Evolutionary conservation across 352 stramenopile genomes (phyloP), one percentile per base, ranked within the genome.

Genomic region (Phytophthora palmivora): DNA sequence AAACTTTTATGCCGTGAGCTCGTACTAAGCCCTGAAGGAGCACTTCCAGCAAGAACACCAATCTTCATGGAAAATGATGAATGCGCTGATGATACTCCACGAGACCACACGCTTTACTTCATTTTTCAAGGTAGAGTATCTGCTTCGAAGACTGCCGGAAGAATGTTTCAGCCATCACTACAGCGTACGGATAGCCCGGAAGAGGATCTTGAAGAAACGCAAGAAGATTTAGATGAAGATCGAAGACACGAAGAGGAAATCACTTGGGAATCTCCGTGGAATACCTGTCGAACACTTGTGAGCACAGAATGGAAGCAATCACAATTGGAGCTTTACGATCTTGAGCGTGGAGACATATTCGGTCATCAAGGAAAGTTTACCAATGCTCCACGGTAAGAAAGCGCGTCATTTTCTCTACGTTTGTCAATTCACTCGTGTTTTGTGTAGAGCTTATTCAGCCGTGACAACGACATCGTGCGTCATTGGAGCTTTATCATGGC

Each of bases 401-500:
- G 7, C 19, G 10, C 28, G 4, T 26, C 16, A 16, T 46, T 19
- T 58, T 0, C 19, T 51, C 21, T 15, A 3, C 4, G 26, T 18
- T n/a, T 11, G 14, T 12, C 16, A 34, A 30, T n/a, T 21, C 10
- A 18, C 43, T 71, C 6, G 4, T 38, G 4, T 9, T 50, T 3
- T 45, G 9, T 37, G n/a, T 30, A 79, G 67, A 28, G 21, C 50
- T 16, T 76, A 79, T 39, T 76, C 66, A 19, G 71, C 51, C 2
- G 34, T 79, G 38, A 41, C 67, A 6, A 59, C 43, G 22, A 67
- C 64, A 46, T 61, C 16, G 2, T 72, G 62, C 33, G 57, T 53
- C 9, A 58, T 76, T 28, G 65, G 65, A 16, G 63, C 70, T 16
- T 28, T 84, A 4, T 72, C 76, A 8, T 82, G 76, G 76, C 16